Conservation (phyloP, 2,329 filamentous ascomycete species). For the Endothia cerciana region DNA sequence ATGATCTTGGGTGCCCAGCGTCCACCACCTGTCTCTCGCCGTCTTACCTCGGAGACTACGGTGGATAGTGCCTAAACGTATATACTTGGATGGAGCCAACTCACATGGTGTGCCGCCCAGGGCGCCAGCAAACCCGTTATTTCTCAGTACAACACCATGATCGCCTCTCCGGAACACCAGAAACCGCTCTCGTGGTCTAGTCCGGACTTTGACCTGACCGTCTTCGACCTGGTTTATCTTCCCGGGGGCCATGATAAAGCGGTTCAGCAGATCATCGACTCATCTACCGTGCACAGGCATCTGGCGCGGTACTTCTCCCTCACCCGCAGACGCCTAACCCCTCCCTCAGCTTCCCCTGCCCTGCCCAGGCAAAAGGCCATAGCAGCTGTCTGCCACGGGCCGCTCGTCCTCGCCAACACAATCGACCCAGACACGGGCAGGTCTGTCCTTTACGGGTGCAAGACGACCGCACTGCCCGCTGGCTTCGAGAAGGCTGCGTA, state of each 20-base stretch:
- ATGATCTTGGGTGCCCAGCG: not conserved
- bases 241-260: conserved; percentile 58
- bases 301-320: conserved; percentile 52
- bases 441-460: conserved; percentile 51
- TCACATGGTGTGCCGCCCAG: conserved; percentile 33
- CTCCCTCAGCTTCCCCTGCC: not conserved
- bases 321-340: conserved; percentile 43
- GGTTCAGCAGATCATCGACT: conserved; percentile 56
- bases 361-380: conserved; percentile 46
- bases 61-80: not conserved
- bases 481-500: conserved; percentile 54
- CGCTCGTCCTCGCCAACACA: conserved; percentile 52
- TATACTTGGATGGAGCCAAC: not conserved
- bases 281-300: conserved; percentile 46
- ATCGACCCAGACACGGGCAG: conserved; percentile 43
- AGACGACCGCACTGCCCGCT: conserved; percentile 53
- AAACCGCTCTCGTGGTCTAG: conserved; percentile 50
- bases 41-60: not conserved
- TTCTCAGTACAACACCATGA: conserved; percentile 49
- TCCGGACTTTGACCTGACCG: conserved; percentile 47
- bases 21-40: not conserved
- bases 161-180: conserved; percentile 44
- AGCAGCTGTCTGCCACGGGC: conserved; percentile 57
- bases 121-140: conserved; percentile 49
- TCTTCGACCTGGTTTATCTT: conserved; percentile 53